A percentile compares a stretch with the other conserved stretches of the same genome.
Conservation (phyloP, 2,329 filamentous ascomycete species). For the Arthrobotrys entomopaga region DNA sequence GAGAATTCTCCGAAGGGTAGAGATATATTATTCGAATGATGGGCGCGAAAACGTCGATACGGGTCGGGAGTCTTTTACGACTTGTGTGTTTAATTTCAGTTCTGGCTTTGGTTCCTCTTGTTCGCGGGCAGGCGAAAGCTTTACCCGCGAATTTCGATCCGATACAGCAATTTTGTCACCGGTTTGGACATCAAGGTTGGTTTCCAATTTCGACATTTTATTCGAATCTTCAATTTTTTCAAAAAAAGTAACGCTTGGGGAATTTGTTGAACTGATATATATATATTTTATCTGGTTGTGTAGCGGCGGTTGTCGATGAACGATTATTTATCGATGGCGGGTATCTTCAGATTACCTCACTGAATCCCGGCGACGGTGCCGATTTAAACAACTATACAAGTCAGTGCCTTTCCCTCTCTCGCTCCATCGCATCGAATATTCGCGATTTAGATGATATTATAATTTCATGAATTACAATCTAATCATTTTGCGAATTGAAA, state of each 20-base stretch:
- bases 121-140: neutral
- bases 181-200: slow-evolving; percentile 68
- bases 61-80: neutral
- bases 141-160: slow-evolving; percentile 71
- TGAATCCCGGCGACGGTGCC: slow-evolving; percentile 53
- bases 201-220: neutral
- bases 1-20: no score
- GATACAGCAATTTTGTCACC: slow-evolving; percentile 69
- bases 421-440: neutral
- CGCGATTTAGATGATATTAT: no score
- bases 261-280: no score
- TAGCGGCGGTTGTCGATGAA: slow-evolving; percentile 68
- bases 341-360: slow-evolving; percentile 62
- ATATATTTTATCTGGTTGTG: neutral
- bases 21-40: no score
- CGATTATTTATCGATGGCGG: slow-evolving; percentile 73
- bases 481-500: no score
- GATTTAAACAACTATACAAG: slow-evolving; percentile 69
- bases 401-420: slow-evolving; percentile 62
- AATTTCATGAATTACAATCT: no score
- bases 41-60: no score
- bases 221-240: neutral
- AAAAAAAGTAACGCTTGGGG: neutral
- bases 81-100: neutral
- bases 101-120: neutral